Percentiles rank a stretch among this genome's conserved stretches.
phyloP scores from a whole-genome alignment of 768 basidiomycete genomes.

The Leccinellum luteum region DNA sequence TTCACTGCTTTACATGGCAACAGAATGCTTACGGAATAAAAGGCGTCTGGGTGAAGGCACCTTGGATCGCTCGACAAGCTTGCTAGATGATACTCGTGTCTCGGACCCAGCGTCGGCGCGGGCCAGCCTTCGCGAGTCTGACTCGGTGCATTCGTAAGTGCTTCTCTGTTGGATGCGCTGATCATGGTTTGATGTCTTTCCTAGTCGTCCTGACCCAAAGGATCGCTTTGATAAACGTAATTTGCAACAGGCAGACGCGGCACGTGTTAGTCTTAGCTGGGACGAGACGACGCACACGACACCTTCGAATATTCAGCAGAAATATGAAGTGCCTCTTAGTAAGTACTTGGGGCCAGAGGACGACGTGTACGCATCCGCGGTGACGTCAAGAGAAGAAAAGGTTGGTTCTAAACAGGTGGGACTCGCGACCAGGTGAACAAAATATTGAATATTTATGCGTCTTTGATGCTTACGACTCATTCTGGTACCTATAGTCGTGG shows the following conservation, averaged over 20 bases:
- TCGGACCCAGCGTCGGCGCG: background rate
- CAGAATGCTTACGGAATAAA: slow-evolving; percentile 2
- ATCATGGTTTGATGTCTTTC: background rate
- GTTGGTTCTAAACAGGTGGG: background rate
- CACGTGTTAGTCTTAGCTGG: slow-evolving; percentile 1
- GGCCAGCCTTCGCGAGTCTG: background rate
- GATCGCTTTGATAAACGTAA: background rate
- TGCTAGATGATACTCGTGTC: background rate
- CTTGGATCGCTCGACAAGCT: background rate
- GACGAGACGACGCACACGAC: background rate
- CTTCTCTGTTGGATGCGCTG: background rate
- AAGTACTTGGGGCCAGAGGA: slow-evolving; percentile 3
- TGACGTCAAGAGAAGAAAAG: background rate
- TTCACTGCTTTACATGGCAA: background rate
- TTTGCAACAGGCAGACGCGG: background rate
- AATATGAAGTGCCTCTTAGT: slow-evolving; percentile 22
- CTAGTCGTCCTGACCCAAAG: background rate
- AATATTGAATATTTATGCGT: background rate
- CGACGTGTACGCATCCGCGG: background rate
- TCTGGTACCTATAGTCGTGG: background rate
- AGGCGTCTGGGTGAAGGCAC: background rate
- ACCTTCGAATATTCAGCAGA: background rate
- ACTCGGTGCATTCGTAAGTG: slow-evolving; percentile 6
- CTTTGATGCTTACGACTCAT: background rate
- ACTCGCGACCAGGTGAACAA: slow-evolving; percentile 3